Conservation (phyloP, 2,329 filamentous ascomycete species). For the Cytospora mali region DNA sequence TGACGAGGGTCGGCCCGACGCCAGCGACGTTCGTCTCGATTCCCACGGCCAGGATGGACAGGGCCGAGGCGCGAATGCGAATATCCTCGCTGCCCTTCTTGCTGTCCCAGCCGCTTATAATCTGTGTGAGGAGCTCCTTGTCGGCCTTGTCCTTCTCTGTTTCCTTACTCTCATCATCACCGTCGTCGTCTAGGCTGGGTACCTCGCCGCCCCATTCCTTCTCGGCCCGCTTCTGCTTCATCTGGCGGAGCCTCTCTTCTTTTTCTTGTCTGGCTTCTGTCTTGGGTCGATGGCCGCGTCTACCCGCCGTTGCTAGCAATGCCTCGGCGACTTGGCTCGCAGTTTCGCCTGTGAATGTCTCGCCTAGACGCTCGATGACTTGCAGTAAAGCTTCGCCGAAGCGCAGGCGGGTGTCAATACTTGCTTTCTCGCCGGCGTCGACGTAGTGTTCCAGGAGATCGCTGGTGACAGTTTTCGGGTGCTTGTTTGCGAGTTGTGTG, state of each 20-base stretch:
- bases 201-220: conserved; percentile 59
- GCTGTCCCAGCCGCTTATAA: conserved; percentile 69
- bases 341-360: conserved; percentile 56
- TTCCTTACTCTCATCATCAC: conserved; percentile 44
- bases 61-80: conserved; percentile 67
- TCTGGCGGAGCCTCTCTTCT: conserved; percentile 50
- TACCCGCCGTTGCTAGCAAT: conserved; percentile 65
- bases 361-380: conserved; percentile 62
- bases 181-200: conserved; percentile 50
- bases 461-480: conserved; percentile 62
- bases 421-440: conserved; percentile 60
- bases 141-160: conserved; percentile 47
- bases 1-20: conserved; percentile 54
- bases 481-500: conserved; percentile 60
- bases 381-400: conserved; percentile 70
- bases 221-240: conserved; percentile 53
- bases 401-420: conserved; percentile 66
- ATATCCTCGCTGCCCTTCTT: conserved; percentile 69
- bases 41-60: conserved; percentile 64
- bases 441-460: conserved; percentile 70
- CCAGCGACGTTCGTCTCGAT: conserved; percentile 64
- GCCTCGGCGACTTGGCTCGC: conserved; percentile 58
- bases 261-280: conserved; percentile 59
- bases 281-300: conserved; percentile 63
- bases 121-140: conserved; percentile 57